These are phyloP conservation scores for Sicyos baderoa DNA, from an alignment of 306 rosid species.

Conservation along the genomic window DNA sequence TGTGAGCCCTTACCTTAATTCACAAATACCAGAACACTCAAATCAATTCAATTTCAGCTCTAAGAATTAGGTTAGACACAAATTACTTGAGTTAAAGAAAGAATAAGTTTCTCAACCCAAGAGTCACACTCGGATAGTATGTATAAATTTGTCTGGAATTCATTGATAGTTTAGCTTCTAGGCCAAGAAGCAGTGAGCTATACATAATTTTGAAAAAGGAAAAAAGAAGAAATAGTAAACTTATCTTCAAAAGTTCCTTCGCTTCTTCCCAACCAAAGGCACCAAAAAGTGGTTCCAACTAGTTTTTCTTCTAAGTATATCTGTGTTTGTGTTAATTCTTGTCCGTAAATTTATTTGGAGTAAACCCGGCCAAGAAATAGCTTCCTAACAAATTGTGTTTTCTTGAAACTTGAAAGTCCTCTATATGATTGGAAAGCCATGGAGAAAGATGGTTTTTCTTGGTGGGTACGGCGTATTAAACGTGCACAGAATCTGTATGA, in stretches of 20 bases:
- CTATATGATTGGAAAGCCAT: conserved; percentile 90
- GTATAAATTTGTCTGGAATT: no score
- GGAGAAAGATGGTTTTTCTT: conserved; percentile 86
- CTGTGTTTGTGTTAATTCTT: not conserved
- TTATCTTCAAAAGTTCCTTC: no score
- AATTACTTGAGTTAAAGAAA: not conserved
- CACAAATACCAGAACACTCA: not conserved
- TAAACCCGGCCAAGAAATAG: not conserved
- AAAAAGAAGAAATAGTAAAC: no score
- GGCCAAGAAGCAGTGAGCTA: no score
- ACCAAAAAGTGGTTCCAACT: no score
- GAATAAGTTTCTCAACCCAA: not conserved
- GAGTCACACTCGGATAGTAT: not conserved
- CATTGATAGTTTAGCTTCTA: no score
- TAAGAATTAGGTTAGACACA: no score
- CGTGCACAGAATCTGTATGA: conserved; percentile 80
- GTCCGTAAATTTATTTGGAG: not conserved
- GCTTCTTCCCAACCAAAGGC: no score
- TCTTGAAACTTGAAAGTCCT: conserved; percentile 47
- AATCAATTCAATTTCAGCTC: no score
- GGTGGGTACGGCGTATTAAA: conserved; percentile 81
- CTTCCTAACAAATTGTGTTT: conserved; percentile 26
- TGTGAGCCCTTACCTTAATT: not conserved
- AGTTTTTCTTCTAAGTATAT: not conserved
- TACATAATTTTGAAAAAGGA: no score